Evolutionary conservation across 2,329 filamentous ascomycete species (phyloP).

Genomic region (Fulvia fulva): DNA sequence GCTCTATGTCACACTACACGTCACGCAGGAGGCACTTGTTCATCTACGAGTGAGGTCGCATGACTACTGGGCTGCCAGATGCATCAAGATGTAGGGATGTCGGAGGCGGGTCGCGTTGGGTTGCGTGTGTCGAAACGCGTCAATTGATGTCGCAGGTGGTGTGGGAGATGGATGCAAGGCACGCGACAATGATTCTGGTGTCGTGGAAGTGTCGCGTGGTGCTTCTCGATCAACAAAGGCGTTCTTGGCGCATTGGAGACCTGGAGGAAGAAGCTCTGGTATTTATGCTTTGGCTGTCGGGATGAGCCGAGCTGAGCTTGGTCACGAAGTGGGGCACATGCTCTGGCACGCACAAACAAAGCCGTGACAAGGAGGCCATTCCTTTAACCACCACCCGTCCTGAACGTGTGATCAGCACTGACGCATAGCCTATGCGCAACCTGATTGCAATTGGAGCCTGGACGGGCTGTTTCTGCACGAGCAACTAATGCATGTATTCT

Average conservation of each 20-base stretch:
- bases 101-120: conserved; percentile 1
- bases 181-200: background rate
- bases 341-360: background rate
- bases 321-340: background rate
- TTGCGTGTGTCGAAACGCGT: background rate
- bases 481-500: no score
- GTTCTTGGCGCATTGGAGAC: background rate
- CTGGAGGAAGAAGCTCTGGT: background rate
- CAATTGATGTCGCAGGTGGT: background rate
- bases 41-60: conserved; percentile 20
- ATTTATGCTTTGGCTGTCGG: background rate
- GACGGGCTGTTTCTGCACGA: no score
- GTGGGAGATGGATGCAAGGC: background rate
- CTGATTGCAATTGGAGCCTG: no score
- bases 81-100: conserved; percentile 6
- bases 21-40: conserved; percentile 18
- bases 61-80: conserved; percentile 5
- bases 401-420: background rate
- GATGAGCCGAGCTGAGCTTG: background rate
- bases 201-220: background rate
- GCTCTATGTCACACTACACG: conserved; percentile 17
- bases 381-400: background rate
- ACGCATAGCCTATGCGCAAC: background rate
- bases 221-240: background rate
- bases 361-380: background rate